Conservation (phyloP, 805 yeast genomes). For the Saturnispora gosingensis region DNA sequence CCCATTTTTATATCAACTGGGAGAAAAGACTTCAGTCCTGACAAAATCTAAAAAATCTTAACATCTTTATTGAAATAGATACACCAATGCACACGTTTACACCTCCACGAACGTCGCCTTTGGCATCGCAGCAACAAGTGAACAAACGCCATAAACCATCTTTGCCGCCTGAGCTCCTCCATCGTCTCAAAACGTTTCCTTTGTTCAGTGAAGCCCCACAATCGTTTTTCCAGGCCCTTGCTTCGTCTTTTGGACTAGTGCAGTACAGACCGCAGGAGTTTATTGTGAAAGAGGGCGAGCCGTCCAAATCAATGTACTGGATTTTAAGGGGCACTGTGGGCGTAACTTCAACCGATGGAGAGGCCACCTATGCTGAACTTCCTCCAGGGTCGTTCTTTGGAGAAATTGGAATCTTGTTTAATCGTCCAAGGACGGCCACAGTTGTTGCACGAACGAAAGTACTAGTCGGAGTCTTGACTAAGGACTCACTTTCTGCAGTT, state of each 20-base stretch:
- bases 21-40: not conserved
- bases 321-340: conserved; percentile 65
- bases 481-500: conserved; percentile 50
- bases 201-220: conserved; percentile 60
- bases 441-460: conserved; percentile 64
- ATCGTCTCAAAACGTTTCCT: conserved; percentile 48
- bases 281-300: conserved; percentile 63
- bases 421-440: conserved; percentile 71
- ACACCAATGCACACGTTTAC: not conserved
- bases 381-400: conserved; percentile 67
- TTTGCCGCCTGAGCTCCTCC: conserved; percentile 48
- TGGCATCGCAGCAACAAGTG: not conserved
- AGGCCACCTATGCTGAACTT: conserved; percentile 61
- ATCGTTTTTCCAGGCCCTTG: conserved; percentile 51
- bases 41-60: not conserved
- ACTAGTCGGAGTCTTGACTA: conserved; percentile 57
- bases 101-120: conserved; percentile 3
- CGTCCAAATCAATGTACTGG: conserved; percentile 73
- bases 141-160: not conserved
- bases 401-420: conserved; percentile 68
- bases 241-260: conserved; percentile 46
- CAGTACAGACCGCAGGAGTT: conserved; percentile 61
- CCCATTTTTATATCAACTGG: not conserved
- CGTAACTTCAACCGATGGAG: conserved; percentile 73
- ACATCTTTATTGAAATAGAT: not conserved